Percentiles rank a stretch among this genome's conserved stretches.
phyloP scores from a whole-genome alignment of 352 stramenopile species.

The Phytophthora aleatoria region DNA sequence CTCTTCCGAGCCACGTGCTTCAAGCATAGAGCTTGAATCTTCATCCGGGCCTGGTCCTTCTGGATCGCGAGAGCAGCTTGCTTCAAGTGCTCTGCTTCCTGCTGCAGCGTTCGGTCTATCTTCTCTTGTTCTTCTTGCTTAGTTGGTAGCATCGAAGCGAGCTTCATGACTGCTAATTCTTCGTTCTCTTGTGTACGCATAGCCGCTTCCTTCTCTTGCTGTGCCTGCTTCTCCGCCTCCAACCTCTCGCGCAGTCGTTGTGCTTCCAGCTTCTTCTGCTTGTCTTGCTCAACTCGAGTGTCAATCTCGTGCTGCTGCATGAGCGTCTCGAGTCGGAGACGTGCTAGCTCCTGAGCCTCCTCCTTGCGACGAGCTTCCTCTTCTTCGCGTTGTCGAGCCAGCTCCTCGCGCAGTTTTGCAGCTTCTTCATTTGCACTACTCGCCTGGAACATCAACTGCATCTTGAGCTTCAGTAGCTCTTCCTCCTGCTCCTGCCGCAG shows the following conservation, averaged over 20 bases:
- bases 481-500: constrained; percentile 75
- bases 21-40: constrained; percentile 65
- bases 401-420: constrained; percentile 41
- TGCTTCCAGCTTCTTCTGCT: constrained; percentile 39
- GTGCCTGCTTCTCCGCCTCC: constrained; percentile 44
- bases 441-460: constrained; percentile 68
- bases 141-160: constrained; percentile 50
- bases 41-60: constrained; percentile 61
- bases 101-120: constrained; percentile 36
- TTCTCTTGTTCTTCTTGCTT: constrained; percentile 44
- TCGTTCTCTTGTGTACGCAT: constrained; percentile 69
- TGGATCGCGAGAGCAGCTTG: constrained; percentile 47
- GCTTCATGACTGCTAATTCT: constrained; percentile 54
- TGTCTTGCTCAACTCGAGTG: constrained; percentile 41
- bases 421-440: constrained; percentile 55
- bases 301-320: constrained; percentile 61
- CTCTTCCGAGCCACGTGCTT: constrained; percentile 49
- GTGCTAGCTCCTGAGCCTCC: constrained; percentile 62
- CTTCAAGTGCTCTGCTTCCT: constrained; percentile 51
- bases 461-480: constrained; percentile 65
- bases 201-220: constrained; percentile 49
- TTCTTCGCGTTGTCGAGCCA: constrained; percentile 50
- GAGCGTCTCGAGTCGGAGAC: constrained; percentile 56
- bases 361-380: constrained; percentile 49
- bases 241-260: constrained; percentile 50